Base-by-base conservation (phyloP, 768 basidiomycete genomes). In the Boletus rubroflammeus region DNA sequence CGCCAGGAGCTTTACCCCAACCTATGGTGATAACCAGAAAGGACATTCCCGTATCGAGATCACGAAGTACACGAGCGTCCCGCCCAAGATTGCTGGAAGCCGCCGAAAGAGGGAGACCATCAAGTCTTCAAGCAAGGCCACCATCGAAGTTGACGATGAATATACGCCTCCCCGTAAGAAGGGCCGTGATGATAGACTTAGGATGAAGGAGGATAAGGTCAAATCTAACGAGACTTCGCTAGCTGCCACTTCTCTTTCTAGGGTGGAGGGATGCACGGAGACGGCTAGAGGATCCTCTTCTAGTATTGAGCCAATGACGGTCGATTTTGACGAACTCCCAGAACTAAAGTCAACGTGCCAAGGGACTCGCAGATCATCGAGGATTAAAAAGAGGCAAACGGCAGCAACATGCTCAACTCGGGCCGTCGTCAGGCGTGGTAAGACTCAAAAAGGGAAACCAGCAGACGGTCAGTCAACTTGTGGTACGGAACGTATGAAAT, bases 311-410 rank as follows among this genome's bases (percentile, higher is more conserved):
- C 45, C 47, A 2, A 53, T 50, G 6, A 40, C 32, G 19, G 51
- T 71, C 34, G 67, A 75, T 51, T 70, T 68, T 36, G 73, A 75
- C 43, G 68, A 69, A 44, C 63, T 70, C 43, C 70, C 72, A 25
- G 59, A 60, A n/a, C 15, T 26, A 17, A 50, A 42, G 26, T 23
- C 53, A 44, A 41, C 42, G 23, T 35, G 31, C 25, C 46, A 46
- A 31, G 59, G 48, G 10, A 56, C 56, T 39, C 58, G 61, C 21
- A 66, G 51, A 39, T 60, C 58, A 6, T 54, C 53, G 28, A 64
- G 58, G 32, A 54, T 62, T 14, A 64, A 54, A 47, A 55, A 56
- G 53, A 58, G 34, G 40, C 60, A 51, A 50, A 39, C 17, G 3
- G n/a, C 34, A 3, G 39, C 34, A 28, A 45, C 45, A 31, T 29